Conservation (phyloP, 345 rosid species). For the Camelina hispida region DNA sequence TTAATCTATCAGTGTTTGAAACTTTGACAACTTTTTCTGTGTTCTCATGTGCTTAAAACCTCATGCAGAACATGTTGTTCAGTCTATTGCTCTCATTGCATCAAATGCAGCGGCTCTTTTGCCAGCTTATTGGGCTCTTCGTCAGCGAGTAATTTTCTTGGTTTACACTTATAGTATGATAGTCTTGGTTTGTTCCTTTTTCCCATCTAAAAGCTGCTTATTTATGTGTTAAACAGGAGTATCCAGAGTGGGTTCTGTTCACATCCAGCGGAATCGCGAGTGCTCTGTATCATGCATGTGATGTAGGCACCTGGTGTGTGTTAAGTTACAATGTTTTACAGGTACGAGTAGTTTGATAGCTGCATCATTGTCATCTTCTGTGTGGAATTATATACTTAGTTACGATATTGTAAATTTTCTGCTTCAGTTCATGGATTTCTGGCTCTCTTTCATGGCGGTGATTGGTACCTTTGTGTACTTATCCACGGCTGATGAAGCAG, state of each 20-base stretch:
- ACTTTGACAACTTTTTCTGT: conserved; percentile 17
- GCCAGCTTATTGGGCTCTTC: conserved; percentile 90
- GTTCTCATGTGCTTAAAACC: conserved; percentile 40
- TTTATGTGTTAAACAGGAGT: conserved; percentile 62
- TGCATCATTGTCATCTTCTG: conserved; percentile 28
- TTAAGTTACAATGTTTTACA: conserved; percentile 78
- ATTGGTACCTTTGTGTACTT: conserved; percentile 86
- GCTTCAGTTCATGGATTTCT: conserved; percentile 97
- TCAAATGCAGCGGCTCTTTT: conserved; percentile 89
- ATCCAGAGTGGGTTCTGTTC: conserved; percentile 94
- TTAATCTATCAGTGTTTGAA: conserved; percentile 11
- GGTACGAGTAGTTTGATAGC: conserved; percentile 50
- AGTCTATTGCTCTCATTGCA: conserved; percentile 80
- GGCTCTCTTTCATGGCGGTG: conserved; percentile 99
- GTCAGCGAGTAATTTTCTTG: conserved; percentile 67
- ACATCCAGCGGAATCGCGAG: conserved; percentile 92
- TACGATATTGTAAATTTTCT: conserved; percentile 26
- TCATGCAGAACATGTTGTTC: conserved; percentile 73
- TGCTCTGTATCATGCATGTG: conserved; percentile 97
- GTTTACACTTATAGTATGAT: conserved; percentile 4
- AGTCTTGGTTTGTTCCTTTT: conserved; percentile 15
- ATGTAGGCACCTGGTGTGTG: conserved; percentile 91
- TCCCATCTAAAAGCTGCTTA: conserved; percentile 10
- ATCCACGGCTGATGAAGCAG: conserved; percentile 69
- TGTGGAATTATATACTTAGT: conserved; percentile 35